A percentile compares a stretch with the other conserved stretches of the same genome.
phyloP scores from a whole-genome alignment of 2,329 filamentous ascomycete species.

The Onygenales sp. region DNA sequence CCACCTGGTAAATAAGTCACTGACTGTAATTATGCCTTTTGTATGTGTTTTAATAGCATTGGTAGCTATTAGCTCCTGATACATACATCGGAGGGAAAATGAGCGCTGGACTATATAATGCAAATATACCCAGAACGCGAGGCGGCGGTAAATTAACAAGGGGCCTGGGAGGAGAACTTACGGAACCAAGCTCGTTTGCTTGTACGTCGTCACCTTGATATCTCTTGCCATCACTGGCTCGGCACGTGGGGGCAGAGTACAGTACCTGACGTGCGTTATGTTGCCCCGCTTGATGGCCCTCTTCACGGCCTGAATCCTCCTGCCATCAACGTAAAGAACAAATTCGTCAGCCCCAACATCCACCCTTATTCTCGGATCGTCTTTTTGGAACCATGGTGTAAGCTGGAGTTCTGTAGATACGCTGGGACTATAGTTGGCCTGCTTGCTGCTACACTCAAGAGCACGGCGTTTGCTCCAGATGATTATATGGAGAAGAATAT shows the following conservation, averaged over 20 bases:
- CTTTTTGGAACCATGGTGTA: not conserved
- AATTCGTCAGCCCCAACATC: not conserved
- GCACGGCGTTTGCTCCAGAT: not conserved
- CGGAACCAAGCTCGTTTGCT: not conserved
- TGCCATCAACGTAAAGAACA: not conserved
- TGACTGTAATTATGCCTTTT: not conserved
- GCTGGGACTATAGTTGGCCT: not conserved
- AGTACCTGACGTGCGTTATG: not conserved
- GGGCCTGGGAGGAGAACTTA: not conserved
- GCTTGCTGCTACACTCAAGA: not conserved
- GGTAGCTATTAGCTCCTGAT: not conserved
- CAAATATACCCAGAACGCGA: not conserved
- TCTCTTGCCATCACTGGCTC: not conserved
- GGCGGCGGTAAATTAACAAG: not conserved
- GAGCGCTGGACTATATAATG: not conserved
- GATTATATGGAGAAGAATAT: not conserved
- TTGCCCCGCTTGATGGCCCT: not conserved
- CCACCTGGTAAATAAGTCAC: not conserved
- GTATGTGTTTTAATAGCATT: not conserved
- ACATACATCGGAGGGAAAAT: not conserved
- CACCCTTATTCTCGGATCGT: not conserved
- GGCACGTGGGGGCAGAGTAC: not conserved
- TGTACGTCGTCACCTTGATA: not conserved
- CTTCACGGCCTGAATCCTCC: not conserved
- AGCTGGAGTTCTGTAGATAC: not conserved